A percentile compares a stretch with the other conserved stretches of the same genome.
Conservation (phyloP, 2,329 filamentous ascomycete genomes). For the Botrytis sinoallii region DNA sequence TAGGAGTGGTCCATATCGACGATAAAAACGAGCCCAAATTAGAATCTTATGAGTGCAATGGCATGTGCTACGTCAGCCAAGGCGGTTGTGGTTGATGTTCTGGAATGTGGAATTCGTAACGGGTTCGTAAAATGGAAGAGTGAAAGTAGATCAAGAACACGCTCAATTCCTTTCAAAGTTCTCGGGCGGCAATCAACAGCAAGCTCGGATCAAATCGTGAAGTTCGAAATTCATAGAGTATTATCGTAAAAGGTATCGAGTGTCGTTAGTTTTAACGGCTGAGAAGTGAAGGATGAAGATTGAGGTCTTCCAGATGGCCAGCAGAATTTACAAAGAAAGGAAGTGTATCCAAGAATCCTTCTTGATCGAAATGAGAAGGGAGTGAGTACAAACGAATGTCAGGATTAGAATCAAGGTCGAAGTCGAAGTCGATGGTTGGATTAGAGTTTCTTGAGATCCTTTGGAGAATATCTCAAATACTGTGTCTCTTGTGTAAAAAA, state of each 20-base stretch:
- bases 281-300: background rate
- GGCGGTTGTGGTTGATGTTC: constrained; percentile 4
- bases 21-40: background rate
- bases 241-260: background rate
- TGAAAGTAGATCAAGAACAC: constrained; percentile 5
- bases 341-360: constrained; percentile 16
- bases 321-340: constrained; percentile 7
- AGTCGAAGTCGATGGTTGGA: background rate
- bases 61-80: constrained; percentile 14
- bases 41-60: constrained; percentile 3
- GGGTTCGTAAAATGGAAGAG: constrained; percentile 4
- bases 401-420: background rate
- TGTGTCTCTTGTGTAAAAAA: background rate
- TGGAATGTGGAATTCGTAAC: constrained; percentile 9
- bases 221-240: background rate
- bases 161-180: background rate
- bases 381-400: constrained; percentile 9
- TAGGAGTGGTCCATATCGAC: constrained; percentile 19
- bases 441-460: background rate
- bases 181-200: background rate
- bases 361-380: background rate
- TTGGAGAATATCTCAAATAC: background rate
- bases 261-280: background rate
- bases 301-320: background rate
- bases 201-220: background rate